phyloP scores from a whole-genome alignment of 768 basidiomycete species.

The Boletus eberwhitei region DNA sequence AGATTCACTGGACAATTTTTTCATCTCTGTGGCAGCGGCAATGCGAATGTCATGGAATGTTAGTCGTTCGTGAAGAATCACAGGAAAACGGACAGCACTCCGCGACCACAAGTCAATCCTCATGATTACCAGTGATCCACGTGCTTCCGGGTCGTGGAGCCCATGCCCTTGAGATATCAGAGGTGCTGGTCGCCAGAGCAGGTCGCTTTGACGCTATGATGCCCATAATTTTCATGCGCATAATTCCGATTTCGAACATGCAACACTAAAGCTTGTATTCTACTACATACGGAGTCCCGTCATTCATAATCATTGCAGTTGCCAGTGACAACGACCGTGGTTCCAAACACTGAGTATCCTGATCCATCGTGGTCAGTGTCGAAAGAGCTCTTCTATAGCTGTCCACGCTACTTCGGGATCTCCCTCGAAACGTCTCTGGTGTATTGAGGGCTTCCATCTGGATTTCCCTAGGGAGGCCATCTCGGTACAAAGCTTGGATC shows the following conservation, averaged over 20 bases:
- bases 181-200: conserved; percentile 1
- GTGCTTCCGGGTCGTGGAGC: too few relatives aligned
- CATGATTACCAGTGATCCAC: neutral
- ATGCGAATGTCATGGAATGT: conserved; percentile 4
- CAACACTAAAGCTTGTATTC: neutral
- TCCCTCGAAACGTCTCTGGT: conserved; percentile 6
- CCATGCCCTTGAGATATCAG: too few relatives aligned
- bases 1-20: neutral
- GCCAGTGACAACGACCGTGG: neutral
- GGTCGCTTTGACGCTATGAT: neutral
- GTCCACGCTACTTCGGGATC: conserved; percentile 12
- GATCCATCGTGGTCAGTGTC: neutral
- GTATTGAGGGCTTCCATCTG: neutral
- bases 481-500: neutral
- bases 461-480: neutral
- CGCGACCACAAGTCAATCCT: neutral
- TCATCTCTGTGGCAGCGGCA: conserved; percentile 5
- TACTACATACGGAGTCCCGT: neutral
- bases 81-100: neutral
- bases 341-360: neutral
- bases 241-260: neutral
- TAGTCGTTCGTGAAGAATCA: neutral
- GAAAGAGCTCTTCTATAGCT: conserved; percentile 10
- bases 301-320: neutral
- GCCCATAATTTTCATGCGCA: neutral